Evolutionary conservation across 2,329 filamentous ascomycete species (phyloP).

Genomic region (Piedraia hortae): DNA sequence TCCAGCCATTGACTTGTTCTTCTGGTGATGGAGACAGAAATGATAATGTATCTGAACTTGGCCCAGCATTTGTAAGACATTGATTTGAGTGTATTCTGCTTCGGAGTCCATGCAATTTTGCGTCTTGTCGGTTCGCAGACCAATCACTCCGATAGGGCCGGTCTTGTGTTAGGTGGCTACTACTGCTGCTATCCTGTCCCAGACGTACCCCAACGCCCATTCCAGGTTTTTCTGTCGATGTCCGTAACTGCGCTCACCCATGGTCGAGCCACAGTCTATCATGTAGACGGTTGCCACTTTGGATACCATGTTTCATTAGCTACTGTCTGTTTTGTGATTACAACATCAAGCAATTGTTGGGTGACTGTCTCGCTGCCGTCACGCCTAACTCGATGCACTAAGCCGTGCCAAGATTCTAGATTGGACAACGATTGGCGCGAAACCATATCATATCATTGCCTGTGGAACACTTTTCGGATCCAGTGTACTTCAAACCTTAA

Average conservation of each 20-base stretch:
- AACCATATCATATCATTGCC: slow-evolving; percentile 53
- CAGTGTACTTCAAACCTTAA: slow-evolving; percentile 68
- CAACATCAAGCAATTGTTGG: no score
- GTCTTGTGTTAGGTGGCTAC: slow-evolving; percentile 47
- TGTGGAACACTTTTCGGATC: slow-evolving; percentile 57
- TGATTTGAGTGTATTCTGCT: slow-evolving; percentile 56
- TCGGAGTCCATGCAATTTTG: slow-evolving; percentile 36
- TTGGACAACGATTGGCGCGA: no score
- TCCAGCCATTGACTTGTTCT: slow-evolving; percentile 48
- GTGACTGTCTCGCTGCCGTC: no score
- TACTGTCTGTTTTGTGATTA: no score
- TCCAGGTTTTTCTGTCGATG: slow-evolving; percentile 59
- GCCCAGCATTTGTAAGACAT: slow-evolving; percentile 33
- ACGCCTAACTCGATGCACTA: no score
- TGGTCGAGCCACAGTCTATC: slow-evolving; percentile 65
- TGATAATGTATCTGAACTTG: slow-evolving; percentile 47
- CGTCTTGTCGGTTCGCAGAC: slow-evolving; percentile 52
- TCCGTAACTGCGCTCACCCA: slow-evolving; percentile 43
- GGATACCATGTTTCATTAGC: slow-evolving; percentile 38
- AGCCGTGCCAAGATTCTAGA: no score
- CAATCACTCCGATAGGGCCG: slow-evolving; percentile 50
- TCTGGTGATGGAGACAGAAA: slow-evolving; percentile 29
- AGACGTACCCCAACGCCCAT: slow-evolving; percentile 73
- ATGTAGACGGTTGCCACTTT: slow-evolving; percentile 90
- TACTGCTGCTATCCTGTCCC: slow-evolving; percentile 66